phyloP scores from a whole-genome alignment of 2,329 filamentous ascomycete genomes.

The Metarhizium rileyi region DNA sequence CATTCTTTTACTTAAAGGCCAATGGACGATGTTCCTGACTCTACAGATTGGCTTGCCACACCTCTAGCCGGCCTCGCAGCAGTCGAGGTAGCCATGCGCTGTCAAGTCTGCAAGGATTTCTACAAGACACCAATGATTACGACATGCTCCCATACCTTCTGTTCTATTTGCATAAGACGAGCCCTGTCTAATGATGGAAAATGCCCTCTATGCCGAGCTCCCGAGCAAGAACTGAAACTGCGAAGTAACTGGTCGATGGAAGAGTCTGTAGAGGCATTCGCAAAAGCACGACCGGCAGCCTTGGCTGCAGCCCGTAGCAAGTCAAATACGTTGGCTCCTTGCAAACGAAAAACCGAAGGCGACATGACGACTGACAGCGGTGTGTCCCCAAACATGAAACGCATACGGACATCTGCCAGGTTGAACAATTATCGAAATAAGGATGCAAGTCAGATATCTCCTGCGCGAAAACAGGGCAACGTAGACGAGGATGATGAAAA shows the following conservation, averaged over 20 bases:
- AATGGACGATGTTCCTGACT: conserved; percentile 49
- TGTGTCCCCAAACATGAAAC: conserved; percentile 32
- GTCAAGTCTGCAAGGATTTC: conserved; percentile 97
- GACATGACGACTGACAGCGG: conserved; percentile 17
- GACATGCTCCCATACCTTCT: conserved; percentile 91
- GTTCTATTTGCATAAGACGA: conserved; percentile 86
- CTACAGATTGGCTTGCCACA: conserved; percentile 77
- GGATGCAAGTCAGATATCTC: conserved; percentile 13
- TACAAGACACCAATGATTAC: conserved; percentile 92
- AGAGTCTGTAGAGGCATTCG: conserved; percentile 74
- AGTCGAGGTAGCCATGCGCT: conserved; percentile 80
- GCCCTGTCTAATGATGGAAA: conserved; percentile 74
- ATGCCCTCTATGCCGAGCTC: conserved; percentile 73
- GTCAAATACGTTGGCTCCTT: conserved; percentile 8
- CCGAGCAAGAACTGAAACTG: conserved; percentile 76
- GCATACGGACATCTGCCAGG: conserved; percentile 41
- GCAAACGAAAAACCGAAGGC: conserved; percentile 43
- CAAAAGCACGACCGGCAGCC: conserved; percentile 50
- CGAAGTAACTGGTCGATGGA: conserved; percentile 77
- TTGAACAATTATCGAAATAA: conserved; percentile 33
- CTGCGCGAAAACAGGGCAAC: background rate
- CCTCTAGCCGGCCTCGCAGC: conserved; percentile 54
- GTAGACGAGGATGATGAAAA: conserved; percentile 10
- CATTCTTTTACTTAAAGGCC: conserved; percentile 17
- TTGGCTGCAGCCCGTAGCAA: conserved; percentile 51